Evolutionary conservation across 805 yeast species (phyloP), one percentile per base, ranked within the genome.

Genomic region (Yarrowia sp.): DNA sequence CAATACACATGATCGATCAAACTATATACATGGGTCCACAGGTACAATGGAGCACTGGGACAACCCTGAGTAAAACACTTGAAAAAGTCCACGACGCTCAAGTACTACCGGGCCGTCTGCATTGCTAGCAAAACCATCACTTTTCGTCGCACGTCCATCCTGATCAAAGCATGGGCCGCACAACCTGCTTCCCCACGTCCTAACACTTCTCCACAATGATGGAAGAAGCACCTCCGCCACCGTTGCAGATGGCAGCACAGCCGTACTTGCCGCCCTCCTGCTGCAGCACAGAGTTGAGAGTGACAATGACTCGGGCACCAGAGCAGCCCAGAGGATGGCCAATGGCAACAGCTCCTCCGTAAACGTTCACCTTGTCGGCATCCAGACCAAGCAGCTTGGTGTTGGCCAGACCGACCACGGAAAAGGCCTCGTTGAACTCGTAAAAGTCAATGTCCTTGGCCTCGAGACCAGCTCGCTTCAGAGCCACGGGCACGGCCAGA

Each of bases 151-250:
- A 26, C 28, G 16, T 26, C 41, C 33, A 52, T n/a, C 21, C 40
- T 35, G 19, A 12, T 19, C 22, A 38, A n/a, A 52, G 61, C 61
- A 36, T 52, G 8, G 61, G 5, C 61, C 36, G 36, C 24, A 26
- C 61, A 17, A 52, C 61, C 61, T 24, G 61, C 61, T 52, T 36
- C 61, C 44, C 61, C 33, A 36, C 61, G 14, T 58, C 63, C 51
- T 43, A 58, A n/a, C 63, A 58, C 40, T 40, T 58, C 63, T 92
- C 97, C 72, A 95, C 84, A 67, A 95, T 90, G 72, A 95, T 81
- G 26, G 98, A 87, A 65, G 96, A 88, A 58, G 98, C 98, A 76
- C 99, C 99, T 76, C 99, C 99, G 73, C 99, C 99, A 81, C 99
- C 99, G 78, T 95, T 95, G 83, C 99, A 95, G 75, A 95, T 88